These are phyloP conservation scores for Microcyclospora pomicola DNA, from an alignment of 2,329 filamentous ascomycete species.

Conservation along the genomic window DNA sequence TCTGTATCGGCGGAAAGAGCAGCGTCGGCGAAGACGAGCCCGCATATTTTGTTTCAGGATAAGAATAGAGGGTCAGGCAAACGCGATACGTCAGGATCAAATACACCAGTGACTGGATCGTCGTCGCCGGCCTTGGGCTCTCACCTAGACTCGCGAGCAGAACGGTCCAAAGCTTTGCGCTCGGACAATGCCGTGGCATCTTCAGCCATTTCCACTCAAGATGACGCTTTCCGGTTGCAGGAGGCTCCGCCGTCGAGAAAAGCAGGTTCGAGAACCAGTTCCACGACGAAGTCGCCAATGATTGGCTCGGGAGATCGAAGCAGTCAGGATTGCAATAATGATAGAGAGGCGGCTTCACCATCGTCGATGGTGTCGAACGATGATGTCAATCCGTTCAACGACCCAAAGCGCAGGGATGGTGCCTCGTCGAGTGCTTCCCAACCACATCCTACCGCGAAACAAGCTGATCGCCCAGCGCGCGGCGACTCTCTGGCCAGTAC, in stretches of 20 bases:
- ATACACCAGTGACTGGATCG: slow-evolving; percentile 14
- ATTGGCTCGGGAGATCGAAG: slow-evolving; percentile 18
- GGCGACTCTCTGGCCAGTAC: slow-evolving; percentile 43
- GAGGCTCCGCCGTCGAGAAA: slow-evolving; percentile 59
- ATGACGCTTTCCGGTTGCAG: slow-evolving; percentile 54
- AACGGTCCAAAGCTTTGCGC: slow-evolving; percentile 15
- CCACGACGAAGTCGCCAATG: slow-evolving; percentile 26
- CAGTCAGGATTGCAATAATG: slow-evolving; percentile 15
- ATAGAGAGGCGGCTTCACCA: slow-evolving; percentile 16
- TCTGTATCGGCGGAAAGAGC: slow-evolving; percentile 33
- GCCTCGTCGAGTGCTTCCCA: slow-evolving; percentile 9
- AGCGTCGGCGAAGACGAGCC: slow-evolving; percentile 41
- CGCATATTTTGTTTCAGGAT: slow-evolving; percentile 87
- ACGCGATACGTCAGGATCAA: slow-evolving; percentile 14
- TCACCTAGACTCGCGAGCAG: slow-evolving; percentile 35
- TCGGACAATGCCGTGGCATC: slow-evolving; percentile 10
- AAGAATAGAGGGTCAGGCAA: slow-evolving; percentile 52
- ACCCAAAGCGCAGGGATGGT: slow-evolving; percentile 22
- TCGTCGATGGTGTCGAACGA: slow-evolving; percentile 25
- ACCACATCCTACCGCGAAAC: slow-evolving; percentile 25
- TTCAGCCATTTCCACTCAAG: slow-evolving; percentile 14
- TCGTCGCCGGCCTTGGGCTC: slow-evolving; percentile 15
- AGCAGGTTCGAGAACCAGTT: slow-evolving; percentile 33
- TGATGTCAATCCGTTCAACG: slow-evolving; percentile 26
- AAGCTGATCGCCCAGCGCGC: slow-evolving; percentile 37